Evolutionary conservation across 2,329 filamentous ascomycete species (phyloP).

Genomic region (Pseudocercospora pini-densiflorae): DNA sequence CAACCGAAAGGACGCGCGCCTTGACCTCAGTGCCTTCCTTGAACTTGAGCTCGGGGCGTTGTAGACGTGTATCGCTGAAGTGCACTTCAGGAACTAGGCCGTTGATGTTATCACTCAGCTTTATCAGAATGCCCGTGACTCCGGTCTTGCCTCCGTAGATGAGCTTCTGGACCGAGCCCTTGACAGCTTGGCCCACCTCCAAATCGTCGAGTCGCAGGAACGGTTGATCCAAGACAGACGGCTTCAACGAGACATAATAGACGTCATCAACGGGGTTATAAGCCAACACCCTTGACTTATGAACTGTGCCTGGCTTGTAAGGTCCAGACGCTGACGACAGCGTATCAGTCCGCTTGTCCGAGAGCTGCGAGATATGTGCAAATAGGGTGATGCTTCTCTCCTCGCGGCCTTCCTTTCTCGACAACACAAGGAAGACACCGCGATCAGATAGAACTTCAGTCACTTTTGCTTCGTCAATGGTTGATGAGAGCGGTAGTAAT

Average conservation of each 20-base stretch:
- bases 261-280: slow-evolving; percentile 88
- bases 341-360: slow-evolving; percentile 85
- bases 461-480: slow-evolving; percentile 78
- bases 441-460: slow-evolving; percentile 77
- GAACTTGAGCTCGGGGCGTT: slow-evolving; percentile 97
- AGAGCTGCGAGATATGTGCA: slow-evolving; percentile 90
- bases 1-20: slow-evolving; percentile 80
- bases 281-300: slow-evolving; percentile 80
- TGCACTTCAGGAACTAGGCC: slow-evolving; percentile 90
- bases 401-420: slow-evolving; percentile 35
- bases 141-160: slow-evolving; percentile 78
- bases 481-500: slow-evolving; percentile 71
- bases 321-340: slow-evolving; percentile 77
- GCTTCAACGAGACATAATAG: slow-evolving; percentile 83
- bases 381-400: slow-evolving; percentile 59
- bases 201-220: slow-evolving; percentile 94
- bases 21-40: slow-evolving; percentile 83
- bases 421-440: slow-evolving; percentile 78
- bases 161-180: slow-evolving; percentile 83
- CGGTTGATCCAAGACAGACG: slow-evolving; percentile 79
- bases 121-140: slow-evolving; percentile 78
- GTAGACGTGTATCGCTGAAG: slow-evolving; percentile 82
- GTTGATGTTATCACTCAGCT: slow-evolving; percentile 81
- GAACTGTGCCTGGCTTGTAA: slow-evolving; percentile 76
- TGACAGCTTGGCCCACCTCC: slow-evolving; percentile 76